Evolutionary conservation across 371 early-diverging fungal genomes (phyloP).

Genomic region (Mortierella sp.): DNA sequence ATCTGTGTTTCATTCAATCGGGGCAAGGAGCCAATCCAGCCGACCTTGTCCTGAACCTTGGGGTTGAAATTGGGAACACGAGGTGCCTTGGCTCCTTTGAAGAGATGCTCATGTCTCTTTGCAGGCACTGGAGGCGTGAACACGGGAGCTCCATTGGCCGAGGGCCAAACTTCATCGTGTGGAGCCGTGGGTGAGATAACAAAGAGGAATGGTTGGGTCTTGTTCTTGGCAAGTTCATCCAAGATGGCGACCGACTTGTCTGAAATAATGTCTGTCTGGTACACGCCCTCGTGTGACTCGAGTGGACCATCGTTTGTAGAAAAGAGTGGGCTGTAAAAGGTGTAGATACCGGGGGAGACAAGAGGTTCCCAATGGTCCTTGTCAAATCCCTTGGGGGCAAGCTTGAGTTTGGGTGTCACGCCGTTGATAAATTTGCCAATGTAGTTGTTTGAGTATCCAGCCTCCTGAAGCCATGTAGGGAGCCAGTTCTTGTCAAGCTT

Average conservation of each 20-base stretch:
- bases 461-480: slow-evolving; percentile 50
- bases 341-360: slow-evolving; percentile 70
- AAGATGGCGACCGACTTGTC: slow-evolving; percentile 64
- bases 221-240: slow-evolving; percentile 54
- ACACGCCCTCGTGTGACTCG: slow-evolving; percentile 58
- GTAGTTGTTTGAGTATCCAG: slow-evolving; percentile 71
- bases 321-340: slow-evolving; percentile 68
- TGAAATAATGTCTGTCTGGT: slow-evolving; percentile 72
- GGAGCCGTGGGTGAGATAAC: slow-evolving; percentile 59
- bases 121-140: slow-evolving; percentile 46
- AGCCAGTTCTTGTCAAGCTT: slow-evolving; percentile 62
- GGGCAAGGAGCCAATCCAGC: slow-evolving; percentile 62
- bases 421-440: slow-evolving; percentile 77
- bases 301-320: slow-evolving; percentile 65
- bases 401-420: slow-evolving; percentile 44
- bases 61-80: slow-evolving; percentile 71
- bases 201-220: slow-evolving; percentile 67
- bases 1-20: slow-evolving; percentile 53
- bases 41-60: slow-evolving; percentile 61
- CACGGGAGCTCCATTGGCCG: not conserved
- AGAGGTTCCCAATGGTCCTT: slow-evolving; percentile 64
- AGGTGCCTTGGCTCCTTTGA: slow-evolving; percentile 65
- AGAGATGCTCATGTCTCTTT: slow-evolving; percentile 57
- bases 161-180: slow-evolving; percentile 53
- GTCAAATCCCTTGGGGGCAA: slow-evolving; percentile 57